Conservation (phyloP, 2,329 filamentous ascomycete genomes). For the Diplodia mutila region DNA sequence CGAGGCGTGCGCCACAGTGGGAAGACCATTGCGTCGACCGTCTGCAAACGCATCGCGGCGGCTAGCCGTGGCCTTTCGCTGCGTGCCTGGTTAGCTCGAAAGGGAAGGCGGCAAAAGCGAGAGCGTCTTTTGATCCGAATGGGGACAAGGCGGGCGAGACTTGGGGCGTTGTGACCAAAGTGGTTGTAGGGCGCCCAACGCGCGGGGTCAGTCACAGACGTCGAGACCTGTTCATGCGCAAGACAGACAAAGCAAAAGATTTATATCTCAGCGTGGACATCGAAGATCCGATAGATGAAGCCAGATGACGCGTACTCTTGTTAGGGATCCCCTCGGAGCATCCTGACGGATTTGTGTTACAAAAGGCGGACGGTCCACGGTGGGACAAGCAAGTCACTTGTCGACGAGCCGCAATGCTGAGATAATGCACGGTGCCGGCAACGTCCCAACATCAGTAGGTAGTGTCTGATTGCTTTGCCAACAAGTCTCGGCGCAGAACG, state of each 20-base stretch:
- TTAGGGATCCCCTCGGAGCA: background rate
- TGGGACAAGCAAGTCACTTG: background rate
- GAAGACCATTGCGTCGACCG: background rate
- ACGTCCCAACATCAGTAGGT: background rate
- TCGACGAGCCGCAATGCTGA: background rate
- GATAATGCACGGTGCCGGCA: background rate
- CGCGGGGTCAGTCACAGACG: background rate
- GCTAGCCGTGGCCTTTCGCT: background rate
- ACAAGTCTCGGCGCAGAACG: background rate
- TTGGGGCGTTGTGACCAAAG: background rate
- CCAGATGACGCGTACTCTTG: background rate
- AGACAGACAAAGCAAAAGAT: slow-evolving; percentile 9
- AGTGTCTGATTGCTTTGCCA: background rate
- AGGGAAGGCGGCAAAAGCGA: background rate
- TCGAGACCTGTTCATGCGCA: background rate
- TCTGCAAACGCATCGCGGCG: background rate
- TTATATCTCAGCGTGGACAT: background rate
- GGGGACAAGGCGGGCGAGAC: background rate
- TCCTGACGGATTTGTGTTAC: background rate
- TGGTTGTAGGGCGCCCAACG: background rate
- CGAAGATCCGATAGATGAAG: background rate
- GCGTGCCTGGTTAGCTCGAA: background rate
- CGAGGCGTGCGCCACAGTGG: background rate
- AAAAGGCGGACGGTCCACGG: background rate
- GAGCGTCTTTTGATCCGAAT: background rate